Percentiles rank a stretch among this genome's conserved stretches.
These are phyloP conservation scores for Rossbeevera mucosa DNA, from an alignment of 768 basidiomycete species.

Conservation along the genomic window DNA sequence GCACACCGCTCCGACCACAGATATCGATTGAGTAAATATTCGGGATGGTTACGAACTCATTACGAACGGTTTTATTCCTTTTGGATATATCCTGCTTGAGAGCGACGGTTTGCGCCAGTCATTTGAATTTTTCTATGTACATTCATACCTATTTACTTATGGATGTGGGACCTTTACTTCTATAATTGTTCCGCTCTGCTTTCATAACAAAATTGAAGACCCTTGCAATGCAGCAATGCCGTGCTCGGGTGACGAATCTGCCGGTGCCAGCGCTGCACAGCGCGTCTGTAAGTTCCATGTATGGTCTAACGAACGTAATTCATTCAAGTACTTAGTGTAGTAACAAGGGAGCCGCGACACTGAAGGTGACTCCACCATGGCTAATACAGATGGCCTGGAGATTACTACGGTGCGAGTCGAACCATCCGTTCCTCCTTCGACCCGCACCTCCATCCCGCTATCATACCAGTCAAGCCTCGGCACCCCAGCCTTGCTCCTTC, in stretches of 20 bases:
- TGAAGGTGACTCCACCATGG: background rate
- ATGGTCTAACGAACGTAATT: background rate
- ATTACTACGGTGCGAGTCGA: background rate
- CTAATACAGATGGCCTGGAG: background rate
- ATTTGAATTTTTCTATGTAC: conserved; percentile 13
- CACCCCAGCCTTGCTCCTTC: conserved; percentile 10
- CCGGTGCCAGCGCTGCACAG: too few relatives aligned
- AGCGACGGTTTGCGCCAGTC: background rate
- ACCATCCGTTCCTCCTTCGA: background rate
- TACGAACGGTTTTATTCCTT: background rate
- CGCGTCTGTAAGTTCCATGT: too few relatives aligned
- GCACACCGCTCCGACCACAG: conserved; percentile 48
- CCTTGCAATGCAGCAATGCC: too few relatives aligned
- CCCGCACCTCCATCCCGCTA: background rate
- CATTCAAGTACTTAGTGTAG: background rate
- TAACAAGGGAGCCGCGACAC: background rate
- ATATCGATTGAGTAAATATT: conserved; percentile 70
- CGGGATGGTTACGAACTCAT: background rate
- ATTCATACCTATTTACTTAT: conserved; percentile 14
- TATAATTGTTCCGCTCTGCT: conserved; percentile 4
- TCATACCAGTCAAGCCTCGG: conserved; percentile 12
- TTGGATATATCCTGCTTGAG: conserved; percentile 3
- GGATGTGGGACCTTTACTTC: conserved; percentile 5
- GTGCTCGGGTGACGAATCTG: too few relatives aligned
- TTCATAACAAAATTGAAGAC: too few relatives aligned